Base-by-base conservation (phyloP, 371 early-diverging fungal species). In the Nematocida sp. region DNA sequence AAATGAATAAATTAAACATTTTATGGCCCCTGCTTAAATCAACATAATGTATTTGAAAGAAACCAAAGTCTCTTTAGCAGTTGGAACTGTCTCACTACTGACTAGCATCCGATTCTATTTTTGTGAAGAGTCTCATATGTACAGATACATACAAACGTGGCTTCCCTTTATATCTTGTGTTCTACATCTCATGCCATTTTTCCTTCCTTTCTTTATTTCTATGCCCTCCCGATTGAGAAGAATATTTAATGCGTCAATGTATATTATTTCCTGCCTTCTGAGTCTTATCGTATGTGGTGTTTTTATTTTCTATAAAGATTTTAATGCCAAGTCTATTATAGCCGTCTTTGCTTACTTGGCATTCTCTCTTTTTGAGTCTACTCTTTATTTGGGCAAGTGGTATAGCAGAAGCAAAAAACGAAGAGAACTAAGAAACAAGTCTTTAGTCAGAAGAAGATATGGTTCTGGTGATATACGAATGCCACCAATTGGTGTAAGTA, bases 151-250 rank as follows among this genome's bases (percentile, higher is more conserved):
- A 4, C 67, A 52, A 11, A 27, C 52, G 57, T 4, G 23, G 27
- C 33, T 70, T 27, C 60, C 64, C 25, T 33, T 61, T 45, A 13
- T 50, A 4, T 18, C n/a, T 40, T 23, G 23, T 13, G 6, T 62
- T 20, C 18, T 70, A 4, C 71, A 78, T 42, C 5, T 70, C 23
- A 25, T 71, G 4, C 71, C 69, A 4, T 56, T 78, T 27, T 61
- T 78, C 23, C 7, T 62, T 4, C 50, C 80, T 6, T 71, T 78
- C 47, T 55, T 78, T 78, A 60, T 78, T 60, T 70, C 80, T 61
- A 47, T 61, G 18, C 39, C 80, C 18, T 18, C 71, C 25, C 20
- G 33, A 20, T 4, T 55, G 9, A 54, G 80, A 23, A 78, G 55
- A 44, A 11, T 33, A 3, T n/a, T 78, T 54, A 78, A 78, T 18